A percentile compares a stretch with the other conserved stretches of the same genome.
Conservation (phyloP, 345 rosid species). For the Leavenworthia alabamica region DNA sequence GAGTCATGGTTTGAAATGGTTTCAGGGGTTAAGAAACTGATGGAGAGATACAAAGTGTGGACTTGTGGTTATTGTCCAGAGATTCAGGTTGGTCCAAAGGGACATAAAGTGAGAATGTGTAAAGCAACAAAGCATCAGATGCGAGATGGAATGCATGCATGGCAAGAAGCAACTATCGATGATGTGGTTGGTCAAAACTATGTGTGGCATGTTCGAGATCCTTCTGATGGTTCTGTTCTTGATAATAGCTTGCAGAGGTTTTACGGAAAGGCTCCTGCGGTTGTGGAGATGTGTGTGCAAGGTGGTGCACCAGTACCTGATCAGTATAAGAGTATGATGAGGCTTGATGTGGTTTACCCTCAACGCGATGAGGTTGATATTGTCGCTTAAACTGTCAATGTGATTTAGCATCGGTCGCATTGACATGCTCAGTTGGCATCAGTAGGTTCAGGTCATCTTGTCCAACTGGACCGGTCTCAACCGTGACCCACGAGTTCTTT, state of each 20-base stretch:
- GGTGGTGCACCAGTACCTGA: slow-evolving; percentile 69
- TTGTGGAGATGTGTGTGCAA: slow-evolving; percentile 72
- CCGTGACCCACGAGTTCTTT: not conserved
- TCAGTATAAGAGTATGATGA: slow-evolving; percentile 74
- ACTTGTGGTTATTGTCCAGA: slow-evolving; percentile 78
- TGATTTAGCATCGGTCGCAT: not conserved
- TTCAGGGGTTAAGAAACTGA: slow-evolving; percentile 50
- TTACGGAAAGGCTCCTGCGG: slow-evolving; percentile 81
- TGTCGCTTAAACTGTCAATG: slow-evolving; percentile 40
- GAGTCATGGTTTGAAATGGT: slow-evolving; percentile 66
- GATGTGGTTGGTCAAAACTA: slow-evolving; percentile 73
- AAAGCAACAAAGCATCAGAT: slow-evolving; percentile 75
- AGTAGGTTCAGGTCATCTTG: not conserved
- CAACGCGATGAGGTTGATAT: slow-evolving; percentile 74
- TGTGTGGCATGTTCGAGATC: slow-evolving; percentile 76
- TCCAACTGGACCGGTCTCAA: not conserved
- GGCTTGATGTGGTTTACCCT: slow-evolving; percentile 75
- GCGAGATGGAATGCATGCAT: slow-evolving; percentile 73
- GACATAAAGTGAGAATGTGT: slow-evolving; percentile 84
- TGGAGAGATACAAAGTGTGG: slow-evolving; percentile 64
- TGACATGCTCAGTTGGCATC: not conserved
- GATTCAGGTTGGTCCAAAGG: slow-evolving; percentile 92
- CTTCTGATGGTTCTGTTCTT: slow-evolving; percentile 39
- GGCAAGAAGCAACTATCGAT: slow-evolving; percentile 82
- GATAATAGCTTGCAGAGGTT: slow-evolving; percentile 62